A percentile compares a stretch with the other conserved stretches of the same genome.
These are phyloP conservation scores for Vickermania ingenoplastis DNA, from an alignment of 208 protist species.

Conservation along the genomic window DNA sequence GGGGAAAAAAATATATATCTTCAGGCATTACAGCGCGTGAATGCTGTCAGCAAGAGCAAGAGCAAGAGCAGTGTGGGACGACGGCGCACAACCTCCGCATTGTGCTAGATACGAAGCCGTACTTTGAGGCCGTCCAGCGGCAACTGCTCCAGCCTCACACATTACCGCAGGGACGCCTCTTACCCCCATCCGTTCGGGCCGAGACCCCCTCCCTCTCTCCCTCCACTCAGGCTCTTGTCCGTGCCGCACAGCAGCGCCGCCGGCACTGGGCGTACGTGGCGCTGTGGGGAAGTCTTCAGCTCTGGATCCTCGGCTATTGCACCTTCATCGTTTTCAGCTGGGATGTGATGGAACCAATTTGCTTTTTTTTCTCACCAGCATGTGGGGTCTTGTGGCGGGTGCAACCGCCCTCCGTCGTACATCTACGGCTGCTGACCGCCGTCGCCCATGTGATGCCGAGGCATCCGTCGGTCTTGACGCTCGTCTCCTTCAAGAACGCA, in stretches of 20 bases:
- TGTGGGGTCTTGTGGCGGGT: not conserved
- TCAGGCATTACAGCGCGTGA: no score
- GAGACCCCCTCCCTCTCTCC: not conserved
- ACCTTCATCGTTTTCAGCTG: slow-evolving; percentile 4
- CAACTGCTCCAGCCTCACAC: not conserved
- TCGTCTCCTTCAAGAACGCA: no score
- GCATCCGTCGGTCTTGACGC: no score
- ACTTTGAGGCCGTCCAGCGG: not conserved
- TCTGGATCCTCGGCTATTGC: slow-evolving; percentile 1
- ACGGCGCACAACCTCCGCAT: no score
- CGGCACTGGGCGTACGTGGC: not conserved
- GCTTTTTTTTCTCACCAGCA: slow-evolving; percentile 2
- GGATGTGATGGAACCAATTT: slow-evolving; percentile 5
- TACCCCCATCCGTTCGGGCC: not conserved
- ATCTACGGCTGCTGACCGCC: not conserved
- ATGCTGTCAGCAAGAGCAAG: no score
- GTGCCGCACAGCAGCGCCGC: no score
- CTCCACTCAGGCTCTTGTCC: not conserved
- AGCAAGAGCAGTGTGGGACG: no score
- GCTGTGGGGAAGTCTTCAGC: not conserved
- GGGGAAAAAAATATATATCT: no score
- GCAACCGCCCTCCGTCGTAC: no score
- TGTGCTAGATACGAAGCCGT: not conserved
- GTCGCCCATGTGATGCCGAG: no score
- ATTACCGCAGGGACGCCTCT: no score